Evolutionary conservation across 352 stramenopile genomes (phyloP), one percentile per base, ranked within the genome.

Genomic region (Sclerospora graminicola): DNA sequence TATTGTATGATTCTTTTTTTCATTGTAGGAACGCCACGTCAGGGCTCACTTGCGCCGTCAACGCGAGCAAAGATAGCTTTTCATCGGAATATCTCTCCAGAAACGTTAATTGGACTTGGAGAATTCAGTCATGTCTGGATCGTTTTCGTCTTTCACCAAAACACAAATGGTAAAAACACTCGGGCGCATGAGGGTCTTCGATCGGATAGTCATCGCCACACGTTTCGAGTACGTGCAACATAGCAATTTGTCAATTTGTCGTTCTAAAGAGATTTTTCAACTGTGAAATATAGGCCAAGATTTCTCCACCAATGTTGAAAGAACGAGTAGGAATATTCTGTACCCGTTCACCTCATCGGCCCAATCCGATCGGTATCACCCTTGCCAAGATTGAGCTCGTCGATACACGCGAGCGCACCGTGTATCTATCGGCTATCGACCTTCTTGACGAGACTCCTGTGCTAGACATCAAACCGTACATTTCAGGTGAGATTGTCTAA

Each of bases 391-490:
- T 98, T 39, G 87, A 97, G 45, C 42, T 50, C 11, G 73, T 96
- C 10, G 61, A 95, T 46, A 57, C 56, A 30, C 48, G 49, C 15
- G 55, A 54, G 8, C 73, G 74, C 7, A 72, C 52, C 0, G 71
- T 97, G 19, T 69, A 79, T 48, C 57, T 97, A 27, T 74, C 80
- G 5, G 90, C 83, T 11, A 54, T 97, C 14, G 92, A 98, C 46
- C 69, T 98, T n/a, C 60, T 97, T 23, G 87, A 99, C 53, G 93
- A 90, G 38, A 99, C 96, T 2, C 96, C 96, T 5, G 81, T 99
- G 9, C 58, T 99, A 2, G 96, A 99, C 52, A 95, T 99, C 42
- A 99, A 99, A 61, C 96, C 96, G 4, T 99, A 98, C 54, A 91
- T 99, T 27, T 61, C 79, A 58, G 68, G 75, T 87, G 57, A 45